phyloP scores from a whole-genome alignment of 805 yeast genomes.

The Sugiyamaella smithiae region DNA sequence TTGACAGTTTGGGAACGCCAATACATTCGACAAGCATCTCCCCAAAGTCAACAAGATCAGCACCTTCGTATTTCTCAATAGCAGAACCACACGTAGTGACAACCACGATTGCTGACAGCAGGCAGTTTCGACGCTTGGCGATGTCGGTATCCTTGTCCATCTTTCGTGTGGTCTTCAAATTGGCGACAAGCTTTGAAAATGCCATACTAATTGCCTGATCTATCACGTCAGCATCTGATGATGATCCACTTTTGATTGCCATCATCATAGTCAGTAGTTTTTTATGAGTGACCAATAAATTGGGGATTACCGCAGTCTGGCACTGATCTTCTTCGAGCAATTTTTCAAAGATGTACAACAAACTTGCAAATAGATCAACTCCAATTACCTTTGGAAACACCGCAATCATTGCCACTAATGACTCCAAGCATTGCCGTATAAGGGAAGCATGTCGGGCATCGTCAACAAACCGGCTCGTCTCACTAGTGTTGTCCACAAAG shows the following conservation, averaged over 20 bases:
- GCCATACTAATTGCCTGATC: constrained; percentile 31
- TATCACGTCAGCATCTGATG: constrained; percentile 29
- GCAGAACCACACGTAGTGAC: constrained; percentile 38
- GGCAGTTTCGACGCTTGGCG: constrained; percentile 33
- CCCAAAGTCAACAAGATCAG: constrained; percentile 40
- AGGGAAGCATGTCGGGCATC: constrained; percentile 27
- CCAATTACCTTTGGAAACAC: constrained; percentile 66
- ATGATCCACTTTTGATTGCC: constrained; percentile 17
- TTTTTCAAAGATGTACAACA: constrained; percentile 59
- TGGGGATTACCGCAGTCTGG: constrained; percentile 47
- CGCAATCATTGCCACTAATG: constrained; percentile 59
- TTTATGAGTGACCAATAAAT: constrained; percentile 51
- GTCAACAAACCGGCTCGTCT: constrained; percentile 14
- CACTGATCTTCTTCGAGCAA: constrained; percentile 46
- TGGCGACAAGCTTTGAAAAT: constrained; percentile 17
- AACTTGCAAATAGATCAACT: constrained; percentile 67
- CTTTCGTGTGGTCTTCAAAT: constrained; percentile 11
- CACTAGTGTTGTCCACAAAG: constrained; percentile 25
- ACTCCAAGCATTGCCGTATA: constrained; percentile 49
- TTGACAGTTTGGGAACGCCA: constrained; percentile 35
- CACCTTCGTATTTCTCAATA: constrained; percentile 10
- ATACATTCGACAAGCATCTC: constrained; percentile 39
- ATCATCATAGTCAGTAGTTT: constrained; percentile 37
- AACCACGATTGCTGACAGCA: constrained; percentile 45
- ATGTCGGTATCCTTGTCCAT: constrained; percentile 16